Evolutionary conservation across 2,329 filamentous ascomycete genomes (phyloP), one percentile per base, ranked within the genome.

Genomic region (Stachybotrys chlorohalonatus): DNA sequence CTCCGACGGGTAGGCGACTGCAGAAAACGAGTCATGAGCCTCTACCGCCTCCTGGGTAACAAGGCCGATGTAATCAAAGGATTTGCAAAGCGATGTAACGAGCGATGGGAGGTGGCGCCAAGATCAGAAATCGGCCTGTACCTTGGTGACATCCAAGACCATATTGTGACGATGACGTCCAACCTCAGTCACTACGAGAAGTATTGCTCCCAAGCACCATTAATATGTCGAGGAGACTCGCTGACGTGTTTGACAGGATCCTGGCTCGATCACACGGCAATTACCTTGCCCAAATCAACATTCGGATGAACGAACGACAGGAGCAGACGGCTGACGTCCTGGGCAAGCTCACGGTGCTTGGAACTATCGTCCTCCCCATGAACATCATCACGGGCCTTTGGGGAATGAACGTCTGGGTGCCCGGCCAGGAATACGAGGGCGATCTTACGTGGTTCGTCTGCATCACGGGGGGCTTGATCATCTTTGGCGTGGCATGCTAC

Each of bases 61-160:
- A 99, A 99, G 73, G 94, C 94, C 52, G 94, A 99, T 70, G 94
- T 99, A 56, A 97, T 99, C 77, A 97, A 97, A 74, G 94, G 94
- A 1, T 99, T 99, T 65, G 94, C 94, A 6, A 99, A 99, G 74
- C 82, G 94, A 13, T 99, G 94, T 74, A 99, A 96, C 66, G 93
- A 99, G 75, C 88, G 95, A 60, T 99, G 92, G 91, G 89, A 96
- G 63, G 89, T 99, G 56, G 93, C 94, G 6, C 94, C 94, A 11
- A 83, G 92, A 58, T 94, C 89, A 39, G 94, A 99, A 68, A 97
- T 99, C 67, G 94, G 94, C n/a, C 74, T 99, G 53, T 99, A 97
- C 71, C 76, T 99, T 56, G 94, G 94, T 58, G 94, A 99, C 74
- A 99, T 99, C 59, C 94, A 99, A 70, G 94, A 99, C 75, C 94